These are phyloP conservation scores for Cyclotella kingstonii DNA, from an alignment of 108 stramenopile genomes.

Conservation along the genomic window DNA sequence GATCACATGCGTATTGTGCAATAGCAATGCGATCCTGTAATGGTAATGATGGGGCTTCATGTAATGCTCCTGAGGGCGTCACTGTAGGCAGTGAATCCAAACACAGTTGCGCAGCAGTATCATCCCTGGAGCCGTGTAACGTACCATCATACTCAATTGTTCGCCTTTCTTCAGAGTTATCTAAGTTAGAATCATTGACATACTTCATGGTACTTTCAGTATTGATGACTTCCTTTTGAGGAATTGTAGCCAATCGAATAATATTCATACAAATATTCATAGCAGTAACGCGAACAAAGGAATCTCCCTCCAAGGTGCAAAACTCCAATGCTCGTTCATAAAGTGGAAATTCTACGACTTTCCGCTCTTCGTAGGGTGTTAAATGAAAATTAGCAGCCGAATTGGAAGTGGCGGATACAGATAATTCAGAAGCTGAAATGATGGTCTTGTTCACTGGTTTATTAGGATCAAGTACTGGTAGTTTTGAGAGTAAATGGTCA, in stretches of 20 bases:
- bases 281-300: conserved; percentile 82
- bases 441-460: too few relatives aligned
- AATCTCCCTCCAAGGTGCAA: conserved; percentile 77
- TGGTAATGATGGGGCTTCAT: conserved; percentile 60
- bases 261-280: conserved; percentile 91
- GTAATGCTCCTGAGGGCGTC: conserved; percentile 66
- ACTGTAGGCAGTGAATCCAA: conserved; percentile 20
- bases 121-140: background rate
- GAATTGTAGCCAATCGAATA: conserved; percentile 66
- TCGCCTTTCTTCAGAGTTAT: background rate
- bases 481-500: too few relatives aligned
- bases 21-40: conserved; percentile 79
- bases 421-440: conserved; percentile 12
- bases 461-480: background rate
- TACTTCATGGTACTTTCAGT: conserved; percentile 13
- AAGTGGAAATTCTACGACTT: conserved; percentile 70
- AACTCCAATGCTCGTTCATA: conserved; percentile 85
- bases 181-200: conserved; percentile 3
- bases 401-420: background rate
- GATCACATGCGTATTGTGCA: conserved; percentile 76
- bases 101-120: background rate
- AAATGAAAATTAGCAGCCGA: background rate
- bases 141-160: conserved; percentile 1
- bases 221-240: conserved; percentile 8
- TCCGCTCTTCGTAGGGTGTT: conserved; percentile 2